Evolutionary conservation across 1,284 basidiomycete species (phyloP).

Genomic region (Trametes pubescens): DNA sequence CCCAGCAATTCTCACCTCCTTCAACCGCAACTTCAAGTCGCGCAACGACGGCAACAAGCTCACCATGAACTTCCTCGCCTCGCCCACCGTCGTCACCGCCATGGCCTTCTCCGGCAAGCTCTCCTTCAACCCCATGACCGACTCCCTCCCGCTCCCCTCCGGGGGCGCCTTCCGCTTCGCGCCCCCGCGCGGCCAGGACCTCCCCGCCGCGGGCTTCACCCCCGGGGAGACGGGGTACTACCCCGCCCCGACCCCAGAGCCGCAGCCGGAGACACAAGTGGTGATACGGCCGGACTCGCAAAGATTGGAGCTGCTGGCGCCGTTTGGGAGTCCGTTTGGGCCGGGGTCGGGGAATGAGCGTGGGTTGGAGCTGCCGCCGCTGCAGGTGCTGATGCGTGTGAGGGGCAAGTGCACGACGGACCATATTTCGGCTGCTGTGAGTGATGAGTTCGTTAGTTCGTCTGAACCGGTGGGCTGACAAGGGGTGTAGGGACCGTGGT

Average conservation of each 20-base stretch:
- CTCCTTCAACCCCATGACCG: constrained; percentile 94
- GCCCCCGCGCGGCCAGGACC: constrained; percentile 85
- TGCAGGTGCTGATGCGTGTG: constrained; percentile 91
- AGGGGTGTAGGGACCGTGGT: constrained; percentile 83
- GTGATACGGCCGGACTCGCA: constrained; percentile 84
- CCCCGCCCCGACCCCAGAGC: constrained; percentile 79
- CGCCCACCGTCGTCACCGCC: constrained; percentile 96
- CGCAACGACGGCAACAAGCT: constrained; percentile 96
- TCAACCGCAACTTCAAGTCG: constrained; percentile 98
- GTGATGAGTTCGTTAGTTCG: constrained; percentile 38
- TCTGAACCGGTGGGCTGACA: constrained; percentile 1
- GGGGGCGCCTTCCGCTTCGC: constrained; percentile 88
- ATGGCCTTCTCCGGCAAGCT: constrained; percentile 96
- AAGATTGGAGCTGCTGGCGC: constrained; percentile 87
- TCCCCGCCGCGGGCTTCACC: constrained; percentile 88
- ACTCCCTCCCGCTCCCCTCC: constrained; percentile 78
- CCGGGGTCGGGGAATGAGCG: constrained; percentile 55
- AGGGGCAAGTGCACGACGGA: constrained; percentile 99
- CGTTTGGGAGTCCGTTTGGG: constrained; percentile 86
- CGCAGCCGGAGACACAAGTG: constrained; percentile 82
- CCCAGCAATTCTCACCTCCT: constrained; percentile 93
- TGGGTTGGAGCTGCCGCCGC: constrained; percentile 79
- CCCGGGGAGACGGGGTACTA: constrained; percentile 84
- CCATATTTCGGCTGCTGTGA: constrained; percentile 92
- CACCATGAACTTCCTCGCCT: constrained; percentile 99